Conservation (phyloP, 192 early-diverging fungal genomes). For the Irineochytrium annulatum region DNA sequence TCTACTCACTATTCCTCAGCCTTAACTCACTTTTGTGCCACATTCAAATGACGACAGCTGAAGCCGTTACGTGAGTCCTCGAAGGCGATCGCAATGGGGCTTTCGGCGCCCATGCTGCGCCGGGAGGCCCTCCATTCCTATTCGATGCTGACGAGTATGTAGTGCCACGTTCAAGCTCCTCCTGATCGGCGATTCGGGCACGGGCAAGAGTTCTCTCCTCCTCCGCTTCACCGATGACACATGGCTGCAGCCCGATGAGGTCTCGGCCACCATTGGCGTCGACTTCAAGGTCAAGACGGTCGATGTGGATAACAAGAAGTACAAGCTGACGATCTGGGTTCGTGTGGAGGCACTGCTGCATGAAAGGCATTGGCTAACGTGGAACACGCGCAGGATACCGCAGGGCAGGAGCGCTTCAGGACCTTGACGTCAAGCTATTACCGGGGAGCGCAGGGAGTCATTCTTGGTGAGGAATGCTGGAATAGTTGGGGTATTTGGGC, state of each 20-base stretch:
- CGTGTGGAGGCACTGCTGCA: constrained; percentile 1
- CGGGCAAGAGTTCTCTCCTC: constrained; percentile 91
- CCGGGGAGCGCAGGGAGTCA: constrained; percentile 95
- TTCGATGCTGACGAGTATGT: no score
- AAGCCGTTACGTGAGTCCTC: no score
- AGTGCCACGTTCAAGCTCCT: constrained; percentile 93
- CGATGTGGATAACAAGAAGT: constrained; percentile 76
- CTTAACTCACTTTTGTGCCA: no score
- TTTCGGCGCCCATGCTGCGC: no score
- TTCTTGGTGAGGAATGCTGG: constrained; percentile 61
- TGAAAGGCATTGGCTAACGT: background rate
- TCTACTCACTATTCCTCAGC: background rate
- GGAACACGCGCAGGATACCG: constrained; percentile 75
- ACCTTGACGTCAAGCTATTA: constrained; percentile 98
- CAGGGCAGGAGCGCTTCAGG: constrained; percentile 97
- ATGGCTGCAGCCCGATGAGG: constrained; percentile 89
- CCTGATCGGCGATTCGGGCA: constrained; percentile 91
- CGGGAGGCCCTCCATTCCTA: no score
- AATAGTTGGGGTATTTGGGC: background rate
- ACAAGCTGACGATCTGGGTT: constrained; percentile 97
- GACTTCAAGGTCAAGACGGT: constrained; percentile 97
- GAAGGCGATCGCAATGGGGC: no score
- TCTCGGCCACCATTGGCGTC: constrained; percentile 83
- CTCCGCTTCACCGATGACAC: constrained; percentile 92
- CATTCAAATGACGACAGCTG: no score